Base-by-base conservation (phyloP, 176 grass and related monocot species). In the Raddia distichophylla region DNA sequence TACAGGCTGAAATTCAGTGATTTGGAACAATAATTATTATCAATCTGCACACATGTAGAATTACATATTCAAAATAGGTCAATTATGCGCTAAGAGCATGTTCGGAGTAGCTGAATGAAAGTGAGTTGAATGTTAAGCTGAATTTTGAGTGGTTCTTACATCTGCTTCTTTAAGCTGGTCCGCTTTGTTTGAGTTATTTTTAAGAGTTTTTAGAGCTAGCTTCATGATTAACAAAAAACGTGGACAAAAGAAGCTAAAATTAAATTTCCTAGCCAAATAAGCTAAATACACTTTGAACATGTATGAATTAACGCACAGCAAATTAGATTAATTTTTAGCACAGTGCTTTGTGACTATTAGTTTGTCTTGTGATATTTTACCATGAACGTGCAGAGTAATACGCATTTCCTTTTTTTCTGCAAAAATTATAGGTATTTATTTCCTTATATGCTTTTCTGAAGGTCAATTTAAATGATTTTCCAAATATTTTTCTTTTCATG, bases 41-140 rank as follows among this genome's bases (percentile, higher is more conserved):
- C 1, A 52, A 81, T 20, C 47, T 71, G 42, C 61, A 8, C 47
- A 60, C 44, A 10, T 65, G 11, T 79, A 1, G 67, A 20, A 65
- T 22, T 7, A 72, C 10, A 73, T 63, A 68, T 55, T 71, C 7
- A 32, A 35, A 74, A 60, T 75, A 86, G 53, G 80, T 75, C 13
- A 18, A 14, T 74, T 11, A 5, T 64, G 59, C 44, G 20, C 8
- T 27, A 60, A 60, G 27, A 27, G 27, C 27, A 27, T 27, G 27
- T 27, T 27, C 27, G 27, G 27, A 27, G 27, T 27, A 27, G 27
- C 27, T 27, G 0, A 27, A 27, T 27, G 27, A 27, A 27, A 27
- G 27, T 27, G 27, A 27, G 27, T 27, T 27, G 27, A 27, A 27
- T 27, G 27, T 27, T 27, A 27, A 27, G 27, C 27, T 27, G 27